Conservation (phyloP, 75 land plant genomes). For the Pinus tabuliformis region DNA sequence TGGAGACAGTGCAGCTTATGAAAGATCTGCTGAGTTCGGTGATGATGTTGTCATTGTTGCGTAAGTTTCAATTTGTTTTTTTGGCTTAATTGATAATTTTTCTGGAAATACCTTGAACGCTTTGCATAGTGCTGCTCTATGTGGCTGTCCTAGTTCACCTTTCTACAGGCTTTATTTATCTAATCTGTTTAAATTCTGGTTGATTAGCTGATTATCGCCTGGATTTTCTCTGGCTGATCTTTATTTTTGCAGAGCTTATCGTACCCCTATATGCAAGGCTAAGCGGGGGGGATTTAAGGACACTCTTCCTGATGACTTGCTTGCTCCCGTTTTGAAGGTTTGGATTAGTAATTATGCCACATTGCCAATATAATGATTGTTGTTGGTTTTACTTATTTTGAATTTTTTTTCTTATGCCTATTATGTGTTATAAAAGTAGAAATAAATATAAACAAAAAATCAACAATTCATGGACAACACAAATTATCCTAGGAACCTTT, state of each 20-base stretch:
- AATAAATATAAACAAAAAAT: no score
- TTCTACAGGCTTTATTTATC: slow-evolving; percentile 3
- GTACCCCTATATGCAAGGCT: slow-evolving; percentile 85
- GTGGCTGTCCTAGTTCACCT: background rate
- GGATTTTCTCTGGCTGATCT: background rate
- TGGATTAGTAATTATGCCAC: background rate
- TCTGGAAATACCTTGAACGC: background rate
- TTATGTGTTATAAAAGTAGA: background rate
- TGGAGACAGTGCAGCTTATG: slow-evolving; percentile 86
- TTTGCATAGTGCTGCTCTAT: background rate
- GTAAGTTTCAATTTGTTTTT: slow-evolving; percentile 40
- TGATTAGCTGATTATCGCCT: background rate
- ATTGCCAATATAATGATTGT: background rate
- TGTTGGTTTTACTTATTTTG: background rate
- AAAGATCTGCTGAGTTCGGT: slow-evolving; percentile 53
- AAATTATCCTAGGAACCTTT: no score
- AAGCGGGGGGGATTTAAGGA: slow-evolving; percentile 98
- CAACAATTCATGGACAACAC: no score
- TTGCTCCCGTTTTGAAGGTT: slow-evolving; percentile 89
- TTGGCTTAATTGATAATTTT: background rate
- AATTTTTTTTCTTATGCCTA: background rate
- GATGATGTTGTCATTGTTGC: slow-evolving; percentile 97
- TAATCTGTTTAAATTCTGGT: background rate
- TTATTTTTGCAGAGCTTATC: slow-evolving; percentile 52
- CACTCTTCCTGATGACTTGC: slow-evolving; percentile 83